Base-by-base conservation (phyloP, 768 basidiomycete genomes). In the Rhizopogon sp. region DNA sequence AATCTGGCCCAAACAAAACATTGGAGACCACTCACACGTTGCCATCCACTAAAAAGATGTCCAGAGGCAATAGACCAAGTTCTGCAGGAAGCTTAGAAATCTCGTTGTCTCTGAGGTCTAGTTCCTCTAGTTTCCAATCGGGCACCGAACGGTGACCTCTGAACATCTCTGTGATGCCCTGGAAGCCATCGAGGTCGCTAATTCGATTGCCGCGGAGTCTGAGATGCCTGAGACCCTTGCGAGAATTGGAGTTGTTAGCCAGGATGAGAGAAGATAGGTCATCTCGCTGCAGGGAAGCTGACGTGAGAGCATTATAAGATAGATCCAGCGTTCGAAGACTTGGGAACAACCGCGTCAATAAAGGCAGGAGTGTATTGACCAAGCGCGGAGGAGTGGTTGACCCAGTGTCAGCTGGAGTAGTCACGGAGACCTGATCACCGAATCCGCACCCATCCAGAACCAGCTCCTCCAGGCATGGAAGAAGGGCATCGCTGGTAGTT, bases 71-170 rank as follows among this genome's bases (percentile, higher is more conserved):
- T 55, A 90, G 66, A 28, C 91, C 90, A 45, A 93, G 68, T 64
- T 86, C 83, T 6, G 87, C 71, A 0, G 83, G 84, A 33, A 93
- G 67, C 68, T 79, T 84, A 6, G 76, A 77, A 53, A 93, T 81
- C 63, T 89, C 87, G 59, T 93, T 93, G 63, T 93, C 89, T 59
- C 91, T 72, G 62, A 93, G 58, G 70, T 93, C 91, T 29, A 93
- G 68, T 64, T 93, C 90, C 62, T 93, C 90, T 42, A 93, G 73
- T 62, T 81, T 85, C 88, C 89, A 93, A 54, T 73, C 78, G 0
- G 80, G 74, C 1, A 85, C 77, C 20, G 80, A 74, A 52, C 84
- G 72, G 59, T 87, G 78, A 8, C 83, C 82, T 59, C 79, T 85
- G 69, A 90, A 90, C 41, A 75, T 67, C 58, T 78, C 75, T n/a